Conservation (phyloP, 371 early-diverging fungal species). For the Actinomortierella wolfii region DNA sequence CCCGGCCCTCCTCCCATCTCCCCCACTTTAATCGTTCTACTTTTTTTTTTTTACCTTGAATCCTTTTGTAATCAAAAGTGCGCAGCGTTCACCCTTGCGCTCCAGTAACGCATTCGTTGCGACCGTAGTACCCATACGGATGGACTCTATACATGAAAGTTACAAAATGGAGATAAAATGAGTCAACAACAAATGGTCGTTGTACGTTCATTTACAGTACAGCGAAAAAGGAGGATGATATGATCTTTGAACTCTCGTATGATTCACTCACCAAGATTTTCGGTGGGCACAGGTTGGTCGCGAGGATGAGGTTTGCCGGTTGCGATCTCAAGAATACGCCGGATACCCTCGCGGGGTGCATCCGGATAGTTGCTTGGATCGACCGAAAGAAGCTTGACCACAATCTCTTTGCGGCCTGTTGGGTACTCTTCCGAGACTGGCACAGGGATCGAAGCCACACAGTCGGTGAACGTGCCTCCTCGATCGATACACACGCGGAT, state of each 20-base stretch:
- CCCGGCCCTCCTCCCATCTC: no score
- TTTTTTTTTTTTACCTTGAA: conserved; percentile 61
- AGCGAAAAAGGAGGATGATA: neutral
- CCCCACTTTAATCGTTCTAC: no score
- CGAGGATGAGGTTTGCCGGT: conserved; percentile 77
- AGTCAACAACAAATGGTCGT: neutral
- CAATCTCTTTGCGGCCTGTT: conserved; percentile 51
- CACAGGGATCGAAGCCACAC: conserved; percentile 68
- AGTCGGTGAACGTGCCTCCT: conserved; percentile 92
- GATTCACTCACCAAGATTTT: conserved; percentile 59
- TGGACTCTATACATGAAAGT: conserved; percentile 57
- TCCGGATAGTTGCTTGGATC: conserved; percentile 93
- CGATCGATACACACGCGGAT: conserved; percentile 79
- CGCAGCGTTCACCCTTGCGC: conserved; percentile 87
- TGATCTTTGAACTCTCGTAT: neutral
- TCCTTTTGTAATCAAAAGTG: conserved; percentile 89
- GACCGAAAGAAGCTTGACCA: conserved; percentile 87
- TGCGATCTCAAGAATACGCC: conserved; percentile 85
- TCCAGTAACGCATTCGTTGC: conserved; percentile 96
- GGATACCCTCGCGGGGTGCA: conserved; percentile 94
- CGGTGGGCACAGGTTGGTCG: conserved; percentile 75
- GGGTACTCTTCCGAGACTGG: conserved; percentile 57
- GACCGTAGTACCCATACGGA: conserved; percentile 97
- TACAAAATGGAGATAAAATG: conserved; percentile 1
- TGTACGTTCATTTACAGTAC: no score